Base-by-base conservation (phyloP, 2,329 filamentous ascomycete genomes). In the Hypoxylon sp. region DNA sequence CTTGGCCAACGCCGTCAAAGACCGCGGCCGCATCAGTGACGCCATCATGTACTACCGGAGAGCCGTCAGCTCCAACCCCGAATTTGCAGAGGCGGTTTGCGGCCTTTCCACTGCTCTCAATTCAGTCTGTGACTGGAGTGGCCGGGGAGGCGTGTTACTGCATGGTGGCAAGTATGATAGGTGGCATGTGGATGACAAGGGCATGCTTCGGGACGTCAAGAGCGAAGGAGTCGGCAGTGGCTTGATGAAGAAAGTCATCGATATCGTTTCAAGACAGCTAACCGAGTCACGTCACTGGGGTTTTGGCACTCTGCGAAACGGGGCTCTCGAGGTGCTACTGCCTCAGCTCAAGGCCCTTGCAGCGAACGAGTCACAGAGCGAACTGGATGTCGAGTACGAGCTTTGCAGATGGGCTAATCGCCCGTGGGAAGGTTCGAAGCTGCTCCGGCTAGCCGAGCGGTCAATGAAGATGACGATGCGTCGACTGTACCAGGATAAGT, bases 1-100 rank as follows among this genome's bases (percentile, higher is more conserved):
- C 69, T 81, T 99, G 18, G 95, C 95, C 52, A 99, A 99, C 73
- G 95, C 95, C 7, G 93, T 99, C 65, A 99, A 99, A 74, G 95
- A 99, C 73, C 92, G 96, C 67, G 95, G 95, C 2, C 87, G 91
- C 38, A 91, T 98, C 65, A 90, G 87, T 54, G 95, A 99, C 72
- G 95, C 95, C 1, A 98, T 99, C 58, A 78, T 80, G 21, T 98
- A 96, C 73, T 99, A 99, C 78, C 91, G 87, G 69, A 86, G 93
- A 63, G 95, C 95, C 33, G 94, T 99, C 8, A 83, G 84, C 27
- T 87, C 93, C n/a, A 99, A 95, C 67, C 94, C 95, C 0, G 90
- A 96, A 27, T 99, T 99, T 76, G 92, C 95, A 1, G 95, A 99
- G 76, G 95, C 95, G 5, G 94, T 99, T 0, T 99, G 95, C 73